These are phyloP conservation scores for Aspergillus neotritici DNA, from an alignment of 2,329 filamentous ascomycete genomes.

Conservation along the genomic window DNA sequence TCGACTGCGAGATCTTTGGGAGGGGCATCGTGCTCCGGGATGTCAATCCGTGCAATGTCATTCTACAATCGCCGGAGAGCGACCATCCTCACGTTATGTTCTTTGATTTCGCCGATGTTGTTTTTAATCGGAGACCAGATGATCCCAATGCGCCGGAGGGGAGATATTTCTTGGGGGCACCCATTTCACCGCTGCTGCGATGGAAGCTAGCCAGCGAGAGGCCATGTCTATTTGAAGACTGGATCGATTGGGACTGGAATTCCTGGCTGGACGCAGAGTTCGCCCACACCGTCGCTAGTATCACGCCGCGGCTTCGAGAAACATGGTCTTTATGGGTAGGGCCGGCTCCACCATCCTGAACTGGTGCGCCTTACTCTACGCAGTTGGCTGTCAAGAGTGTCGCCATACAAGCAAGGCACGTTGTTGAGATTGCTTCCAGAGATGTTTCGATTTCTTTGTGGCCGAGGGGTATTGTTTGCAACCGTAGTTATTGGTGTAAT, in stretches of 20 bases:
- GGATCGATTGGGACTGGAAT: slow-evolving; percentile 21
- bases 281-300: slow-evolving; percentile 13
- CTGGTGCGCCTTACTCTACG: too few relatives aligned
- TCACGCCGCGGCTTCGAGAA: slow-evolving; percentile 16
- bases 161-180: slow-evolving; percentile 9
- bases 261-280: slow-evolving; percentile 19
- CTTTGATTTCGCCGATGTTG: slow-evolving; percentile 14
- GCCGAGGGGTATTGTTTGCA: too few relatives aligned
- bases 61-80: slow-evolving; percentile 4
- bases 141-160: slow-evolving; percentile 2
- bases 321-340: too few relatives aligned
- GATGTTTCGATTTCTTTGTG: too few relatives aligned
- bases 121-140: slow-evolving; percentile 13
- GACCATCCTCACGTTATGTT: slow-evolving; percentile 8
- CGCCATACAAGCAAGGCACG: too few relatives aligned
- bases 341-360: too few relatives aligned
- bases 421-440: too few relatives aligned
- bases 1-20: slow-evolving; percentile 15
- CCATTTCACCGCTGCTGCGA: slow-evolving; percentile 17
- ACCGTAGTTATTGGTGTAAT: too few relatives aligned
- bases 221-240: slow-evolving; percentile 10
- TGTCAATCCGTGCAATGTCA: slow-evolving; percentile 15
- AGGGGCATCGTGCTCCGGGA: slow-evolving; percentile 12
- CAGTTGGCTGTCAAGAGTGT: not conserved
- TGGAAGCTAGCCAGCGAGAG: slow-evolving; percentile 6